A percentile compares a stretch with the other conserved stretches of the same genome.
phyloP scores from a whole-genome alignment of 2,329 filamentous ascomycete genomes.

The Exophiala bonariae region DNA sequence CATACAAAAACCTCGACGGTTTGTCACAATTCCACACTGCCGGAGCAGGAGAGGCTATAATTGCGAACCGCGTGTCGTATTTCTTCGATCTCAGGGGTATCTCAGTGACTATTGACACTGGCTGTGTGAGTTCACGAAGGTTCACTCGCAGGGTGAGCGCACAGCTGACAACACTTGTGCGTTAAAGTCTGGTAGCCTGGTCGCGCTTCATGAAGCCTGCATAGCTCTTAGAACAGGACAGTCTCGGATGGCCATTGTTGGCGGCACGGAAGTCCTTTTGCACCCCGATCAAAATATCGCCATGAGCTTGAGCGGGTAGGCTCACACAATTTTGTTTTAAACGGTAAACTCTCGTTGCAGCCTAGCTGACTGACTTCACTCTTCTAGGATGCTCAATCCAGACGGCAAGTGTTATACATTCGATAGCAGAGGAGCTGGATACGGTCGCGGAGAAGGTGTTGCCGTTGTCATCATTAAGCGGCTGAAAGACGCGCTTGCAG shows the following conservation, averaged over 20 bases:
- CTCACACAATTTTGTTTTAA: too few species aligned
- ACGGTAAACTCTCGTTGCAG: too few species aligned
- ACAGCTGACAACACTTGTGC: too few species aligned
- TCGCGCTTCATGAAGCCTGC: slow-evolving; percentile 55
- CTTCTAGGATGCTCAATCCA: too few species aligned
- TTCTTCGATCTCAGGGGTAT: too few species aligned
- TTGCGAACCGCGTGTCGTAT: background rate
- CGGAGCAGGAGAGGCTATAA: slow-evolving; percentile 25
- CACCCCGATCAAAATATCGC: background rate
- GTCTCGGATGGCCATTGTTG: slow-evolving; percentile 40
- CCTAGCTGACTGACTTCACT: too few species aligned
- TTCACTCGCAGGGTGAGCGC: too few species aligned
- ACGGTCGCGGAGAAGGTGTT: slow-evolving; percentile 38
- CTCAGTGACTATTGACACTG: too few species aligned
- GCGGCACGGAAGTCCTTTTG: slow-evolving; percentile 6
- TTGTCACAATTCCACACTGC: slow-evolving; percentile 26
- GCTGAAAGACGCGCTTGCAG: slow-evolving; percentile 33
- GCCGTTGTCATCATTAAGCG: slow-evolving; percentile 37
- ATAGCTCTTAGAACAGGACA: slow-evolving; percentile 51
- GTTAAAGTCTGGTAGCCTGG: slow-evolving; percentile 19
- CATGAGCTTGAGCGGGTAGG: too few species aligned
- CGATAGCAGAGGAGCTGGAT: slow-evolving; percentile 21
- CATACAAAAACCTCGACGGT: slow-evolving; percentile 23
- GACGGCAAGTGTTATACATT: too few species aligned
- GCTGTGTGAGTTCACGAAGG: too few species aligned